These are phyloP conservation scores for Blastomyces gilchristii DNA, from an alignment of 2,329 filamentous ascomycete genomes.

Conservation along the genomic window DNA sequence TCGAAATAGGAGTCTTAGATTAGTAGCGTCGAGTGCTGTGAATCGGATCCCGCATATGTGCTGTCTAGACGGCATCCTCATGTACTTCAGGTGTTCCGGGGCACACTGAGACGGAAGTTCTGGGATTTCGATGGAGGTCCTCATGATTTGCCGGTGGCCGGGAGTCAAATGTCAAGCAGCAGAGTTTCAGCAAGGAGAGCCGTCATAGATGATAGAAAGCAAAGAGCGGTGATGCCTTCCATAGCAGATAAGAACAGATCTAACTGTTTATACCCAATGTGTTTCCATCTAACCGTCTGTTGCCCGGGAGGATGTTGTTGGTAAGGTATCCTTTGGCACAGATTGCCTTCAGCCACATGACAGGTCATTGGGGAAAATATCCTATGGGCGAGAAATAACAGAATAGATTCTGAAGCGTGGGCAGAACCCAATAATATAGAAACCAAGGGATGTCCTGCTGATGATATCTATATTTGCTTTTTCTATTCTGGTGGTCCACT, in stretches of 20 bases:
- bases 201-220: neutral
- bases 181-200: neutral
- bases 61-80: neutral
- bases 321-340: neutral
- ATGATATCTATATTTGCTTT: neutral
- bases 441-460: neutral
- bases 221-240: neutral
- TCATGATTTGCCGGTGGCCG: neutral
- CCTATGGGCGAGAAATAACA: neutral
- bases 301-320: neutral
- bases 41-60: neutral
- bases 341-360: neutral
- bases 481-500: neutral
- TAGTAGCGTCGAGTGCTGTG: neutral
- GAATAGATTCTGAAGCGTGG: neutral
- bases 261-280: neutral
- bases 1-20: neutral
- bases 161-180: neutral
- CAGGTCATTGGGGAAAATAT: neutral
- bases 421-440: neutral
- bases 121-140: neutral
- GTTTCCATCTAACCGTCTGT: neutral
- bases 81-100: neutral
- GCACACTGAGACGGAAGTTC: neutral
- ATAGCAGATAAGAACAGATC: neutral